A percentile compares a stretch with the other conserved stretches of the same genome.
Conservation (phyloP, 2,329 filamentous ascomycete genomes). For the Thelonectria blattea region DNA sequence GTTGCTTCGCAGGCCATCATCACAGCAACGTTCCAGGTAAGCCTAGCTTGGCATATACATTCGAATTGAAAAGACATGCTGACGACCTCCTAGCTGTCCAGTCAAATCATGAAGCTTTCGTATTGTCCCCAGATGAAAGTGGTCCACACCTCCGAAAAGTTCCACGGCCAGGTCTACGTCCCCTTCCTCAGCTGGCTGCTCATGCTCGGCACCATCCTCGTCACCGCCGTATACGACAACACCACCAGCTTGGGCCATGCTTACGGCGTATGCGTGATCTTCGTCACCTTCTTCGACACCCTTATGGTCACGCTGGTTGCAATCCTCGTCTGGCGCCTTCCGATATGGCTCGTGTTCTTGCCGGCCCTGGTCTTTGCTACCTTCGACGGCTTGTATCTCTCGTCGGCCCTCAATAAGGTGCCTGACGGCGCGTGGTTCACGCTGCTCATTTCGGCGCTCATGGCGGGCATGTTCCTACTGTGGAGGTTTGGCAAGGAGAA, state of each 20-base stretch:
- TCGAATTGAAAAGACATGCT: not conserved
- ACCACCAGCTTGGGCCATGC: conserved; percentile 72
- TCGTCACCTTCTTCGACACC: conserved; percentile 77
- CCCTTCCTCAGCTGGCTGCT: conserved; percentile 76
- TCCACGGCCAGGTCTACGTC: conserved; percentile 76
- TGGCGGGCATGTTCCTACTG: conserved; percentile 69
- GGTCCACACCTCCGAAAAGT: conserved; percentile 69
- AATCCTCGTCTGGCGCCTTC: conserved; percentile 71
- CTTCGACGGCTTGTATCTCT: conserved; percentile 71
- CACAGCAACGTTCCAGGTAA: conserved; percentile 70
- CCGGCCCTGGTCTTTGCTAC: conserved; percentile 66
- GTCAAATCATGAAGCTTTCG: conserved; percentile 68
- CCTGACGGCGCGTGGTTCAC: conserved; percentile 80
- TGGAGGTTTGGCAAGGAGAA: conserved; percentile 80
- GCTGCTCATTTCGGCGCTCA: conserved; percentile 63
- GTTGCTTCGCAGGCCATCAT: conserved; percentile 80
- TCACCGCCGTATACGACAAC: conserved; percentile 74
- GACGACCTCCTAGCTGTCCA: conserved; percentile 44
- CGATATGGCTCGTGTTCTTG: conserved; percentile 61
- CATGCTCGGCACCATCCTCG: conserved; percentile 74
- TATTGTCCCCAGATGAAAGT: conserved; percentile 78
- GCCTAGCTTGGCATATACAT: not conserved
- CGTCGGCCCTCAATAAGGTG: conserved; percentile 71
- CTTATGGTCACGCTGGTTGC: conserved; percentile 74
- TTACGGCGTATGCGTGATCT: conserved; percentile 78